Base-by-base conservation (phyloP, 2,329 filamentous ascomycete species). In the Paradendryphiella salina region DNA sequence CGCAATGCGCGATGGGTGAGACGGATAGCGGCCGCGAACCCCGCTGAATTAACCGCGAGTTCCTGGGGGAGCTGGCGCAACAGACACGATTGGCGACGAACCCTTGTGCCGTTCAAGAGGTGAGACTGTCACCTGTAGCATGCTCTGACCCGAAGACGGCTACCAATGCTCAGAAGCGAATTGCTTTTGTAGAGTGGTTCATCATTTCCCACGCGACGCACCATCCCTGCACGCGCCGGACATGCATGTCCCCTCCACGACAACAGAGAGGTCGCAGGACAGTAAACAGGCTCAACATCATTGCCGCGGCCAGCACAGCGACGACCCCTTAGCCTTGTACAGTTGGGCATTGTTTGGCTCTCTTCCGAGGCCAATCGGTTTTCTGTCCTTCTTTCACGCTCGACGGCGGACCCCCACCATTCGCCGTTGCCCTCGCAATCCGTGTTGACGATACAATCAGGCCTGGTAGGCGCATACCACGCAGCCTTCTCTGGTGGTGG, bases 151-250 rank as follows among this genome's bases (percentile, higher is more conserved):
- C 23, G 23, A 10, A 9, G 8, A 10, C 23, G 10, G 23, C 5
- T 3, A 26, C 10, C 7, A 10, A 10, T 26, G 23, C 15, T 13
- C 15, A 15, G 15, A 17, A 8, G 40, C 13, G 6, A n/a, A 13
- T 42, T 42, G 45, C 45, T 47, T 41, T 47, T 35, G 45, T 6
- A n/a, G 5, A n/a, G 35, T 17, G 31, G 45, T 38, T 41, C 42
- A 35, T 46, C 36, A 33, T 34, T 37, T 15, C 13, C 31, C 20
- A 45, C 36, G 43, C 44, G 50, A 57, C 48, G 56, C 53, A 32
- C 14, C 14, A 57, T 54, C 56, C 60, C 54, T 58, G 58, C 53
- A 61, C 56, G 51, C 58, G 56, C 58, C 58, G 40, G 44, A 21
- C 58, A 57, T 54, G 58, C 56, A 44, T 44, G 46, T 49, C 57